Base-by-base conservation (phyloP, 164 flowering plant species). In the Magnolia officinalis region DNA sequence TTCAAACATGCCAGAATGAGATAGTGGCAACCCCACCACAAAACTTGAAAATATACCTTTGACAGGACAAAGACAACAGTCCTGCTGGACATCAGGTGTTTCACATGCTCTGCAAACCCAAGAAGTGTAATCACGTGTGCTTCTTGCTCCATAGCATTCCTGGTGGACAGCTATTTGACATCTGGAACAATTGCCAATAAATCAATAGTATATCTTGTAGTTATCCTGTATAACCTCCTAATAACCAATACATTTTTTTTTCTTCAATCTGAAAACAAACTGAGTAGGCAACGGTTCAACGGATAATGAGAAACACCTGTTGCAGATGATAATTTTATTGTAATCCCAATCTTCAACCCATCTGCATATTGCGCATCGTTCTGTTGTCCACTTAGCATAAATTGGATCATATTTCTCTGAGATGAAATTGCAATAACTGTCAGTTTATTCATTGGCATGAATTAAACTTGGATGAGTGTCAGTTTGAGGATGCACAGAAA, bases 71-170 rank as follows among this genome's bases (percentile, higher is more conserved):
- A 96, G 97, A 78, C 98, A 96, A 80, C 98, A 96, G 69, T 96
- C 95, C 86, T 91, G 80, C 83, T 89, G 84, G 71, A 91, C 68
- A 73, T 88, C 91, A 82, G 98, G 98, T 63, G 89, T 89, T 84
- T 94, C 99, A 77, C 99, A 96, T 74, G 92, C 95, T 84, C 96
- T 90, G 87, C 99, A 96, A 68, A 96, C 99, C 99, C 99, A 96
- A 24, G 98, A 92, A 72, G 98, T 93, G 69, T 94, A 89, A 86
- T 96, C 97, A 19, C 75, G 85, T 76, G 87, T 83, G 74, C 87
- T 84, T 83, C 89, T 87, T 69, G 90, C 96, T 61, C 98, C 99
- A 85, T 96, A 96, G 82, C 99, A 96, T 86, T 96, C 99, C 86
- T 96, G 98, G 83, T 96, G 98, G 68, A 96, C 98, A 55, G 99